phyloP scores from a whole-genome alignment of 805 yeast species.

The Wickerhamiella australiensis region DNA sequence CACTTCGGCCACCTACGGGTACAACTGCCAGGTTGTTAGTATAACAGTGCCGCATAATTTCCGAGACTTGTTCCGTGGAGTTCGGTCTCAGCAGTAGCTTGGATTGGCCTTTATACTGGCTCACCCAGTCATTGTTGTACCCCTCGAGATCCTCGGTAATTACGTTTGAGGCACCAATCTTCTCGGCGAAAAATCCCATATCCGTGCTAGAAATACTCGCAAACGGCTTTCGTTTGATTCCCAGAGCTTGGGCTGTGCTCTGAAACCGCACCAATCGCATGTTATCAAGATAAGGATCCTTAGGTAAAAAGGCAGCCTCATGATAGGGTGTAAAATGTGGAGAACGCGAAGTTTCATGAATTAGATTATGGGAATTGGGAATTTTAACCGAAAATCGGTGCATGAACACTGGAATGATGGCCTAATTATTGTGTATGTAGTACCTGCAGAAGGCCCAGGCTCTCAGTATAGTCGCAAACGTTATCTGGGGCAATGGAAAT shows the following conservation, averaged over 20 bases:
- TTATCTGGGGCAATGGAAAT: too few species aligned
- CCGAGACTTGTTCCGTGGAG: conserved; percentile 61
- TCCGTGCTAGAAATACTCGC: neutral
- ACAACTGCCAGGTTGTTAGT: conserved; percentile 68
- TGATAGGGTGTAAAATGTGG: too few species aligned
- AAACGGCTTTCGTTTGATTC: conserved; percentile 2
- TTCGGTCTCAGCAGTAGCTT: conserved; percentile 71
- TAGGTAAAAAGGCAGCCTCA: neutral
- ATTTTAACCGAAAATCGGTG: too few species aligned
- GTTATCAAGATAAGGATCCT: neutral
- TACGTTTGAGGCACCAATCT: conserved; percentile 7
- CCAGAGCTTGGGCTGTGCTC: conserved; percentile 1
- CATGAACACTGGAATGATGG: too few species aligned
- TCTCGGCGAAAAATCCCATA: neutral
- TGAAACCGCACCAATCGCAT: conserved; percentile 1
- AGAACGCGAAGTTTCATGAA: too few species aligned
- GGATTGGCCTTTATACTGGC: conserved; percentile 83
- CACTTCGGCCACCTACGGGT: conserved; percentile 97
- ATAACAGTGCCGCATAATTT: conserved; percentile 70
- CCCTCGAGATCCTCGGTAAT: conserved; percentile 50
- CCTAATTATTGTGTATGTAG: too few species aligned
- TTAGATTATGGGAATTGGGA: too few species aligned
- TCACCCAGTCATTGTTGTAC: conserved; percentile 89
- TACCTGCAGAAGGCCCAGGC: too few species aligned
- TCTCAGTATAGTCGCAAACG: too few species aligned